Evolutionary conservation across 768 basidiomycete species (phyloP), one percentile per base, ranked within the genome.

Genomic region (Dacryopinax primogenitus): DNA sequence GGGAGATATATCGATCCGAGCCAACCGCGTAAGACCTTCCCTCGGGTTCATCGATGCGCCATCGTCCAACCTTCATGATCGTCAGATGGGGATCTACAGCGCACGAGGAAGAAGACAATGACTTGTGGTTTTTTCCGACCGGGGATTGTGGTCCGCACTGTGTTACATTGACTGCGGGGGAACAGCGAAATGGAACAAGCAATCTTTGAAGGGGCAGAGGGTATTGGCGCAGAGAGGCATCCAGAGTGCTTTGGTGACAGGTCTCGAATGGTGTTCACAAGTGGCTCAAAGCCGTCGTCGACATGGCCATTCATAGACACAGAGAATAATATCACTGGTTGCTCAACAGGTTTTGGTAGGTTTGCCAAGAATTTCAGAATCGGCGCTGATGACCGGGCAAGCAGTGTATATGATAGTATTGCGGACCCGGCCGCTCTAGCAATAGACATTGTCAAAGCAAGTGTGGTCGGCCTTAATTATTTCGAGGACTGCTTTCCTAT

Each of bases 61-160:
- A 85, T 51, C 87, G 78, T 32, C 88, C 88, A 21, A 58, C 51
- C 51, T 58, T 11, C 51, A 4, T 18, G 4, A 30, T 58, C 12
- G 37, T 39, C 37, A 39, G 37, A 39, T 39, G n/a, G n/a, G n/a
- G n/a, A n/a, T n/a, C 37, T 28, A 28, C 51, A 58, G 30, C 30
- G 9, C 18, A 9, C 26, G 9, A 58, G 51, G 26, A 18, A 9
- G 13, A 47, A 26, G 26, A 28, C 51, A 6, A 18, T 58, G 13
- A 90, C 87, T 69, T 86, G 85, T 1, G 80, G 73, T 16, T 81
- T 76, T n/a, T 76, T 73, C 58, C 76, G 76, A 12, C 88, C 87
- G 0, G 81, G 80, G 63, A 89, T 81, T 0, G 78, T 79, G 9
- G 87, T 88, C n/a, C 80, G 79, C 69, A 89, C 89, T 0, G 81